Evolutionary conservation across 495 filamentous ascomycete species (phyloP), one percentile per base, ranked within the genome.

Genomic region (Penicillium egyptiacum): DNA sequence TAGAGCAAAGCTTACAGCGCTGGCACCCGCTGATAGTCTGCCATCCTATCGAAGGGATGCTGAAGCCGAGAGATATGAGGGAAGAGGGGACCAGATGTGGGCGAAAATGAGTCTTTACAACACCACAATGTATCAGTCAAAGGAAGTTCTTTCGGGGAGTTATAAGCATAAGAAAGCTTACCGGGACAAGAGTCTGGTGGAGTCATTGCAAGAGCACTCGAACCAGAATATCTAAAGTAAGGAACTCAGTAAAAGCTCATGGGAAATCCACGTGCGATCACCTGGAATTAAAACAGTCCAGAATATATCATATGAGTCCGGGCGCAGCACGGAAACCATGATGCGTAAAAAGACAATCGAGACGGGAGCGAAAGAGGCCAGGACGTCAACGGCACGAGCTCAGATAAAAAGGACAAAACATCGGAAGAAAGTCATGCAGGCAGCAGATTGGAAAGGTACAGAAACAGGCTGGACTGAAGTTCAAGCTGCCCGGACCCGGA

Each of bases 161-260:
- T 40, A 51, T 19, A 62, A 41, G 50, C 46, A 19, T 64, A 55
- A 50, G 20, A 58, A 17, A n/a, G 39, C 66, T 55, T 73, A 77
- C 78, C 78, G 47, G 77, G 72, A 56, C 75, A 77, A 43, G 76
- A 79, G 65, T 79, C 75, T 50, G 74, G 59, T 43, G 78, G 73
- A 59, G 72, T 79, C 70, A 79, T 76, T 16, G 77, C 68, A 56
- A 79, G 69, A n/a, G 70, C 65, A 57, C 70, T 60, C 42, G 72
- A 74, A 41, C 71, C 61, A 37, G 72, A 61, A 60, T 74, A 81
- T 51, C 76, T 78, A 65, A 31, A 62, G 45, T 10, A 40, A 50
- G 53, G 57, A 59, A 50, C 56, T 47, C 44, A 51, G 60, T 61
- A 45, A 64, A 57, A 54, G 56, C 52, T 65, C 54, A 56, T 22